Evolutionary conservation across 192 early-diverging fungal genomes (phyloP), one percentile per base, ranked within the genome.

Genomic region (Gamsiella multidivaricata): DNA sequence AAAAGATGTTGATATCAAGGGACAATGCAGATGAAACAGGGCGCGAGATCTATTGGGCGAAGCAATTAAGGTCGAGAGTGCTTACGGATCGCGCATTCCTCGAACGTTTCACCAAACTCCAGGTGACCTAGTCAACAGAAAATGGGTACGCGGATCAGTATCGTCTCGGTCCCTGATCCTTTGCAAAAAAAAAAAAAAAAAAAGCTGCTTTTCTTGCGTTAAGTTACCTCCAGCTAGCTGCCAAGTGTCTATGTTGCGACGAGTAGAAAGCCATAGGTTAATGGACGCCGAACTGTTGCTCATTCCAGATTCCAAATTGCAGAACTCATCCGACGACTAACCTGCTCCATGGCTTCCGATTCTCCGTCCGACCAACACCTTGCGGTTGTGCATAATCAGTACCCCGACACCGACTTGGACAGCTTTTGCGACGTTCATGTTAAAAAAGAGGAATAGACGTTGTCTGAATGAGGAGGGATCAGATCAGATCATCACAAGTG

Each of bases 321-420:
- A n/a, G n/a, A 0, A 47, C 8, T n/a, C 45, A 39, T 39, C 37
- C 37, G 37, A 5, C 45, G n/a, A 18, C 5, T 58, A 61, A 67
- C 87, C 81, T n/a, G 85, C 81, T 14, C 87, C 87, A 73, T 85
- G 87, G 12, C 80, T 82, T 22, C 86, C 87, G 33, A 81, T 84
- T 37, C 88, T 79, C 61, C 84, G 69, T 14, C 88, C 88, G 32
- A 89, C 65, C n/a, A 89, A 66, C 12, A 87, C 59, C 22, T 57
- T 70, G 26, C 45, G 42, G 0, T 63, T 22, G 26, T 62, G 65
- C 56, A 78, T 64, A 54, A 69, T 78, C 42, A 68, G 20, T 17
- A 78, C 74, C 34, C 74, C 74, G 22, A 78, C 47, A 10, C 74
- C 74, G 18, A 78, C 74, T 41, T 66, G 59, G n/a, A 78, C 74